Evolutionary conservation across 805 yeast genomes (phyloP), one percentile per base, ranked within the genome.

Genomic region (Zygosaccharomyces lentus): DNA sequence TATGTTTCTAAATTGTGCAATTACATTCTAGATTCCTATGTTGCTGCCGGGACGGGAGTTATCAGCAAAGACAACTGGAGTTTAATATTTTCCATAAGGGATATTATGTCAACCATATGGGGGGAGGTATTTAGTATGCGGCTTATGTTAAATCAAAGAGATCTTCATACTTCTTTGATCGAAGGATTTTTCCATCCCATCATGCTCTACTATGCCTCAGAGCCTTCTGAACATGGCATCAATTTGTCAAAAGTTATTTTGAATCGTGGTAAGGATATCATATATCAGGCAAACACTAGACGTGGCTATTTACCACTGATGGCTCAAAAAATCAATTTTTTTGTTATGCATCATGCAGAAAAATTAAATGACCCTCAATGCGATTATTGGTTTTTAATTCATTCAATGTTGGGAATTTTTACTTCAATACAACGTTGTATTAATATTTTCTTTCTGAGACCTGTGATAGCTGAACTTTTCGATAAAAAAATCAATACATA

Each of bases 261-360:
- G 30, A 23, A 51, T 45, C 15, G 70, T 43, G 71, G 77, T 1
- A 38, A 53, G 10, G 72, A 77, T 1, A 69, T 82, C 2, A 66
- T 82, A 24, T 53, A 57, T 1, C 72, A 75, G 37, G 67, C 87
- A 0, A 71, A 59, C 44, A 81, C 86, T 0, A 75, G 96, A 62
- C 77, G 95, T 53, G 73, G 84, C 2, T 65, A 89, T 6, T 64
- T 87, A 19, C 90, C 96, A 0, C 55, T 72, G 1, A 59, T 89
- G 9, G 70, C 84, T 8, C 62, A 61, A 23, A 58, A 68, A 5
- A 52, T 88, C 3, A 68, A 73, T 5, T 53, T 60, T 4, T 81
- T 71, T 52, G 80, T 80, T 54, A 37, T 62, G 1, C 47, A 51
- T 0, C 53, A 65, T 42, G 47, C 60, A 0, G 53, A 49, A 0